These are phyloP conservation scores for Fusarium nygamai DNA, from an alignment of 2,329 filamentous ascomycete genomes.

Conservation along the genomic window DNA sequence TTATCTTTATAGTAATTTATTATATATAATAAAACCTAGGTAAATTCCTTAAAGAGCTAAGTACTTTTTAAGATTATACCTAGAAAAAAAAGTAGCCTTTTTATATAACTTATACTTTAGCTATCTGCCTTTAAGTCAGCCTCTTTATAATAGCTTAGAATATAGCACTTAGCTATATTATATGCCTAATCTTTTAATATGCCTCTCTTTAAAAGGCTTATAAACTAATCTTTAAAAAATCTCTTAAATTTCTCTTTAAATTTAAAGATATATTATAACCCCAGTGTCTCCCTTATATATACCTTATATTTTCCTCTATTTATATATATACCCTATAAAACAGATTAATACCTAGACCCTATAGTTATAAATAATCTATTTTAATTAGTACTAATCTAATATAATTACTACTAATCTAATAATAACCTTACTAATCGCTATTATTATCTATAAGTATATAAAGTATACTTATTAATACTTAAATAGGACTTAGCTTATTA, in stretches of 20 bases:
- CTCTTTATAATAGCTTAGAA: neutral
- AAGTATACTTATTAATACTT: too few species aligned
- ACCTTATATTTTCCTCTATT: too few species aligned
- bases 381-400: too few species aligned
- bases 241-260: neutral
- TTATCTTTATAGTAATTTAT: neutral
- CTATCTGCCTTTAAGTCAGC: neutral
- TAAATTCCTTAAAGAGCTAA: neutral
- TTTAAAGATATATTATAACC: neutral
- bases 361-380: too few species aligned
- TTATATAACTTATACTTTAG: neutral
- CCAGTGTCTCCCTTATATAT: too few species aligned
- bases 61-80: neutral
- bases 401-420: too few species aligned
- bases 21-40: neutral
- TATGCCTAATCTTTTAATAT: neutral
- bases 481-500: too few species aligned
- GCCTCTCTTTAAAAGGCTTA: neutral
- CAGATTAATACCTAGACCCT: too few species aligned
- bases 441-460: too few species aligned
- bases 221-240: neutral
- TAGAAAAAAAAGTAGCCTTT: neutral
- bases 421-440: too few species aligned
- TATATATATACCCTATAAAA: too few species aligned
- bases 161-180: neutral